Base-by-base conservation (phyloP, 202 grass and related monocot species). In the Zizania palustris region DNA sequence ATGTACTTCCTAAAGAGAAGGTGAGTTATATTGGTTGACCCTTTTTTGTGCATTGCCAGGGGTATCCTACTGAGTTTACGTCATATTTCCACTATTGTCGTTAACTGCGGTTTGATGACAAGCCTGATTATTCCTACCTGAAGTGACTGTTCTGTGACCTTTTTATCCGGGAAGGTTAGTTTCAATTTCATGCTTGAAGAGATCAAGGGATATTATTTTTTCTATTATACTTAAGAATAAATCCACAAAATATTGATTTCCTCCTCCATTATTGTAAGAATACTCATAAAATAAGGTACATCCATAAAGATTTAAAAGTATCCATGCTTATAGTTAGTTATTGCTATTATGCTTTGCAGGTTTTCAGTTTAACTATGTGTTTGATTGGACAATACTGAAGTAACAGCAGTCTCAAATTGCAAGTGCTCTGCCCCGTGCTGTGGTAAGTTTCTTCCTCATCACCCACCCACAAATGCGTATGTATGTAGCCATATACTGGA, bases 361-460 rank as follows among this genome's bases (percentile, higher is more conserved):
- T 71, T 97, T 97, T 88, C 94, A 97, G 80, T 97, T 97, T 82
- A 91, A 97, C 63, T 97, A 97, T 77, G 94, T 97, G n/a, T 97
- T 97, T 84, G 94, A 97, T 77, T 97, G 94, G 94, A 97, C 94
- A 45, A 97, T 97, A 82, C 69, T 97, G 65, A 97, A 94, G 85
- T 97, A 97, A 66, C 94, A 97, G 71, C 91, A 97, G 69, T 92
- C 94, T 69, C 94, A 97, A 65, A 97, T 93, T 77, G 84, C 91
- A 60, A 93, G 84, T 73, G 90, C 88, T 71, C 90, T 91, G 53
- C 89, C 88, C 40, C 91, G 79, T 84, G 79, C 61, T 71, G 73
- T 21, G 66, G 88, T 97, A 36, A 85, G 78, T 86, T 20, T 45
- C 65, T 46, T 15, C 34, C 55, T 80, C 21, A 7, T 28, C 44